These are phyloP conservation scores for Eucalyptus melliodora DNA, from an alignment of 345 rosid genomes.

Conservation along the genomic window DNA sequence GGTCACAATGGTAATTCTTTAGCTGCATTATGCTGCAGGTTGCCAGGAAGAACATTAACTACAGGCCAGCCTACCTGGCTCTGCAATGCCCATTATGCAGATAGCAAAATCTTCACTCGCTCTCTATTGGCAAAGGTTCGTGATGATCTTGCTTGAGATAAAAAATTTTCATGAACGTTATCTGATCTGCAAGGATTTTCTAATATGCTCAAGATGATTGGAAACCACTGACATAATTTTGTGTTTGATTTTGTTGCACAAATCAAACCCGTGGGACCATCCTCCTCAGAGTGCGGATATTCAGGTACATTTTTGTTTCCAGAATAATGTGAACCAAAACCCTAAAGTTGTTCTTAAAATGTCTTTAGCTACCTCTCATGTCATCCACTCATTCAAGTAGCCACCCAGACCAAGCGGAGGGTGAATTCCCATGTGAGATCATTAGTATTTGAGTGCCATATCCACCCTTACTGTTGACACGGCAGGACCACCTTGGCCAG, in stretches of 20 bases:
- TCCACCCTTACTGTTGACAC: background rate
- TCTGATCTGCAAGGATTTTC: background rate
- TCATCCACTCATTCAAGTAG: background rate
- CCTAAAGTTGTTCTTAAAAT: background rate
- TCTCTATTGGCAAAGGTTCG: constrained; percentile 36
- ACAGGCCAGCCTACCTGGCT: constrained; percentile 21
- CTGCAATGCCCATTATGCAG: constrained; percentile 25
- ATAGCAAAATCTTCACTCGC: constrained; percentile 27
- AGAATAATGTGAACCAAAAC: background rate
- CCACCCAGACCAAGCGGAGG: background rate
- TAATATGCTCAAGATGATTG: background rate
- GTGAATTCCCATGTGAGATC: background rate
- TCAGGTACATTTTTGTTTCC: constrained; percentile 31
- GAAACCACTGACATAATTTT: background rate
- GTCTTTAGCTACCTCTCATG: background rate
- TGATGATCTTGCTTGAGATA: background rate
- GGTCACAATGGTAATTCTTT: background rate
- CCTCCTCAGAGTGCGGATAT: constrained; percentile 70
- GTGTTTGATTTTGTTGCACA: background rate
- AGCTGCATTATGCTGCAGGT: background rate
- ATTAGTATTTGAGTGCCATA: background rate
- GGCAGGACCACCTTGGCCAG: background rate
- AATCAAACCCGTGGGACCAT: background rate
- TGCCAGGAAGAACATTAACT: constrained; percentile 36
- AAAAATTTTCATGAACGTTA: background rate